Evolutionary conservation across 805 yeast species (phyloP), one percentile per base, ranked within the genome.

Genomic region (Lipomyces spencermartinsiae): DNA sequence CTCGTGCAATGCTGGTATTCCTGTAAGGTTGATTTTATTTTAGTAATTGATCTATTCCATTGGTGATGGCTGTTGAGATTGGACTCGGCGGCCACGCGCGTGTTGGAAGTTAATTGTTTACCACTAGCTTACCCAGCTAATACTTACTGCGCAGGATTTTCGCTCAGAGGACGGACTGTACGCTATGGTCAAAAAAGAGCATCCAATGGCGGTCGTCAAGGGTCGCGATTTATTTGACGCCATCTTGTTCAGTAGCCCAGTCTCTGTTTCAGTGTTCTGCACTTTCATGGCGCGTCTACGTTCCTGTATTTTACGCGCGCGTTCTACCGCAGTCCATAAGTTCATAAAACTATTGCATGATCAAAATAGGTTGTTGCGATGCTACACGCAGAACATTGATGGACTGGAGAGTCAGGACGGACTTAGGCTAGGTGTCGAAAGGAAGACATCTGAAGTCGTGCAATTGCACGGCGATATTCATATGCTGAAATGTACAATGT

Each of bases 311-410:
- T 77, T 83, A 66, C 72, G 78, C 22, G 97, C 97, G 10, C 79
- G 81, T 65, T 95, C 98, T 1, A 94, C 99, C 0, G 87, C 85
- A 73, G 91, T 97, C 0, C 98, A 94, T 78, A 81, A 83, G 69
- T 91, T 94, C 74, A 88, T 94, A 55, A 83, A 82, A 64, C 83
- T 81, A 56, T 78, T 89, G 64, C 86, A 85, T 74, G 87, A 84
- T 64, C 85, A 85, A 76, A 87, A 84, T 68, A 89, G 89, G 78
- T 83, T 93, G 58, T 77, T 93, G 60, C 82, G 97, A 66, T 92
- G 98, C 79, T 94, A 94, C 77, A 94, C 98, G 0, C 98, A 95
- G 76, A 94, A 94, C 76, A 94, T 94, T 67, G 99, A 94, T 78
- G 93, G 97, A 0, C 81, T 94, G 46, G 98, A 94, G 76, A 80